Evolutionary conservation across 1,284 basidiomycete species (phyloP).

Genomic region (Ceratobasidium papillatum): DNA sequence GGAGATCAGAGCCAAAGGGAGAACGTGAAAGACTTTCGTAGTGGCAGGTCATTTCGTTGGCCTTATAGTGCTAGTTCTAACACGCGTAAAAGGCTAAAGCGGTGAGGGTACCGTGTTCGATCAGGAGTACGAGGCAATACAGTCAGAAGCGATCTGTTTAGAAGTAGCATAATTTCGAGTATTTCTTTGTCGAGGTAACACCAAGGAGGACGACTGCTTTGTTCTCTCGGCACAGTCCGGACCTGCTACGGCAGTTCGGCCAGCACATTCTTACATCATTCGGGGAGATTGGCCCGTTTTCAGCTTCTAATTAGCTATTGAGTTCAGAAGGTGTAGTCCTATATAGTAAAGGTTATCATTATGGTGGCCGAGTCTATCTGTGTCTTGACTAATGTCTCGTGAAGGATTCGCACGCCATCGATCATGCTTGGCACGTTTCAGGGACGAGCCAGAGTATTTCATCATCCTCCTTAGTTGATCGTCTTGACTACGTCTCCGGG

Average conservation of each 20-base stretch:
- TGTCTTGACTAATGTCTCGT: not conserved
- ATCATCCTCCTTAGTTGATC: conserved; percentile 19
- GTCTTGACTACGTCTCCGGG: conserved; percentile 2
- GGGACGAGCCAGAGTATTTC: not conserved
- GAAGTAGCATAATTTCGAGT: not conserved
- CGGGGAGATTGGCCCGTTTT: not conserved
- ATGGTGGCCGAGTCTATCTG: not conserved
- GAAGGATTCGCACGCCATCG: not conserved
- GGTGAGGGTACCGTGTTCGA: not conserved
- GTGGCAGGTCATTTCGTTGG: not conserved
- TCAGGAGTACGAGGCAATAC: not conserved
- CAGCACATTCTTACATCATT: not conserved
- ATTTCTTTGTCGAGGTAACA: not conserved
- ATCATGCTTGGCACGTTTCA: not conserved
- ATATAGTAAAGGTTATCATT: no score
- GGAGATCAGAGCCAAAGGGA: not conserved
- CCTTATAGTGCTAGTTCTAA: not conserved
- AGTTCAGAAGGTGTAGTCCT: not conserved
- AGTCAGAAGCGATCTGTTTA: not conserved
- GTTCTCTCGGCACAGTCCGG: not conserved
- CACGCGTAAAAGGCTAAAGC: conserved; percentile 1
- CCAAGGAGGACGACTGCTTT: not conserved
- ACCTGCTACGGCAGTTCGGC: no score
- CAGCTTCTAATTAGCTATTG: not conserved
- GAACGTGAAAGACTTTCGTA: not conserved